Evolutionary conservation across 768 basidiomycete genomes (phyloP), one percentile per base, ranked within the genome.

Genomic region (Kwoniella europaea): DNA sequence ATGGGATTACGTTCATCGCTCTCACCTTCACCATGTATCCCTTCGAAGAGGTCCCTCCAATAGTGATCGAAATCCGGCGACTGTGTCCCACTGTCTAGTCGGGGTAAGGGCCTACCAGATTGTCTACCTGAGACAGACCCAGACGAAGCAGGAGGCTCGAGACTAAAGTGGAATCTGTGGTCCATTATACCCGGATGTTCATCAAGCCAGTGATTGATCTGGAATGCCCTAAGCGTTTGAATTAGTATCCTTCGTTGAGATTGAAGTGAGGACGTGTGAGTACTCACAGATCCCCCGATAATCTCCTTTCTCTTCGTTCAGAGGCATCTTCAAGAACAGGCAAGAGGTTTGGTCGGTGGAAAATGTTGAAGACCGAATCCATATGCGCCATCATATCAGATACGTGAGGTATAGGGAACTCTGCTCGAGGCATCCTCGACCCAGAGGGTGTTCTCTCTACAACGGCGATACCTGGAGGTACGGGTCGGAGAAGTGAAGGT

Each of bases 371-470:
- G 9, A 43, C n/a, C 10, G 59, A 60, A 60, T 35, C 59, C 35
- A 60, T 42, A 44, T 60, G 59, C 29, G 35, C 59, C 10, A 60
- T 4, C 15, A 43, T 43, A 60, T 42, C 42, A n/a, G 59, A 43
- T 60, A 35, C 22, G 20, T 20, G 55, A 60, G 59, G 59, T 20
- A 41, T n/a, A 15, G 59, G 59, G 43, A 60, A 50, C 46, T 50
- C 46, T 0, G 46, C 46, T 50, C 46, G 12, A 50, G 46, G 46
- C 46, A 50, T 50, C 10, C 46, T 13, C 12, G 13, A 1, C 18
- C 46, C 46, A 4, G 46, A 50, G 13, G 46, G 46, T 15, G 46
- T 50, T 15, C 46, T 50, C 46, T 50, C 46, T 15, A 50, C 46
- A 18, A 50, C 46, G 18, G 46, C 18, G 46, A 50, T 15, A 50